A percentile compares a stretch with the other conserved stretches of the same genome.
These are phyloP conservation scores for Blastocystis sp. DNA, from an alignment of 352 stramenopile genomes.

Conservation along the genomic window DNA sequence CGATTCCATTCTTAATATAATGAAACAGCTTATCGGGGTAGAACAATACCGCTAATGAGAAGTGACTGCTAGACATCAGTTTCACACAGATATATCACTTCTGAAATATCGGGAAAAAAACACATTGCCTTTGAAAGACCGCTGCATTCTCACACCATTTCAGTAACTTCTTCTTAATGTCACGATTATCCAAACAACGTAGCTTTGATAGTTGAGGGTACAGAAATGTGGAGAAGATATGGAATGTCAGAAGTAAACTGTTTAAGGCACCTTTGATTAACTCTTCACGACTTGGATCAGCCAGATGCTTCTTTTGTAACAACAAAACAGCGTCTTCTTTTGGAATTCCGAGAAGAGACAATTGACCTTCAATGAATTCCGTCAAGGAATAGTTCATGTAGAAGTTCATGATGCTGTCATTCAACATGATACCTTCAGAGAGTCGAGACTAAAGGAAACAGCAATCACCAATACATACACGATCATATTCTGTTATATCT, in stretches of 20 bases:
- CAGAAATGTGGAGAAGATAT: slow-evolving; percentile 56
- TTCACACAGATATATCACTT: neutral
- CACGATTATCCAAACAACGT: neutral
- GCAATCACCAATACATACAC: neutral
- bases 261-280: neutral
- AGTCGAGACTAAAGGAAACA: slow-evolving; percentile 11
- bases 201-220: slow-evolving; percentile 17
- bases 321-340: neutral
- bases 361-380: neutral
- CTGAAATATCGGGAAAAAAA: slow-evolving; percentile 1
- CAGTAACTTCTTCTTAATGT: neutral
- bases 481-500: slow-evolving; percentile 48
- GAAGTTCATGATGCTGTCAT: slow-evolving; percentile 61
- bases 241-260: neutral
- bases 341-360: neutral
- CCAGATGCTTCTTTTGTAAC: neutral
- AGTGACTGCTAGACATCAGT: slow-evolving; percentile 21
- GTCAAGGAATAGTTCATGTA: slow-evolving; percentile 55
- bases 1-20: neutral
- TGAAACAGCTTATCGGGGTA: slow-evolving; percentile 25
- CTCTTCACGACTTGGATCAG: neutral
- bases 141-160: slow-evolving; percentile 3
- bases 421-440: neutral
- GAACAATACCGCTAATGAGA: neutral
- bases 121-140: slow-evolving; percentile 22